phyloP scores from a whole-genome alignment of 2,329 filamentous ascomycete genomes.

The Fusarium goolgardi region DNA sequence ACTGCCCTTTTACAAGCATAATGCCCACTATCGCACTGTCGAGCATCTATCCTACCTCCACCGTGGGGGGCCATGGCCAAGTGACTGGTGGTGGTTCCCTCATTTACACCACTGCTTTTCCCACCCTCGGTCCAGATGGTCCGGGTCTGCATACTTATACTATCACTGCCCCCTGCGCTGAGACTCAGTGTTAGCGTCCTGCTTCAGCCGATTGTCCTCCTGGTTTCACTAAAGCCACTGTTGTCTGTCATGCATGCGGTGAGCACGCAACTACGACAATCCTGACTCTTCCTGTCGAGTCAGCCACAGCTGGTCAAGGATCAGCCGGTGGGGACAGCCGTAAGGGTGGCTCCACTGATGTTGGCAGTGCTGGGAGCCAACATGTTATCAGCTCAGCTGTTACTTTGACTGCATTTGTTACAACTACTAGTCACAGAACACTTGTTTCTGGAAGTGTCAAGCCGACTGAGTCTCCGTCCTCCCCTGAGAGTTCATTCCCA shows the following conservation, averaged over 20 bases:
- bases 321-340: background rate
- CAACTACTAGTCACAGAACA: too few relatives aligned
- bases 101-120: conserved; percentile 11
- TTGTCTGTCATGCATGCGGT: conserved; percentile 19
- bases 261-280: conserved; percentile 5
- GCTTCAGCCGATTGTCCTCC: conserved; percentile 9
- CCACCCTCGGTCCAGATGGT: conserved; percentile 21
- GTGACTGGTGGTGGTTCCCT: background rate
- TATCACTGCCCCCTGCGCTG: conserved; percentile 18
- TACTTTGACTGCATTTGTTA: too few relatives aligned
- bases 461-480: too few relatives aligned
- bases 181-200: conserved; percentile 11
- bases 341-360: background rate
- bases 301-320: conserved; percentile 14
- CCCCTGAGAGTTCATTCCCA: too few relatives aligned
- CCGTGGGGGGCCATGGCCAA: background rate
- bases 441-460: too few relatives aligned
- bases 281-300: conserved; percentile 27
- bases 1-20: conserved; percentile 21
- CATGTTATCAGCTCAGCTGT: too few relatives aligned
- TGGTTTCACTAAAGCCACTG: conserved; percentile 20
- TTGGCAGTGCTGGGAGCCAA: too few relatives aligned
- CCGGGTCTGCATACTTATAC: conserved; percentile 24
- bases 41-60: conserved; percentile 14
- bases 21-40: conserved; percentile 15